Evolutionary conservation across 2,329 filamentous ascomycete genomes (phyloP), one percentile per base, ranked within the genome.

Genomic region (Leptographium flavum): DNA sequence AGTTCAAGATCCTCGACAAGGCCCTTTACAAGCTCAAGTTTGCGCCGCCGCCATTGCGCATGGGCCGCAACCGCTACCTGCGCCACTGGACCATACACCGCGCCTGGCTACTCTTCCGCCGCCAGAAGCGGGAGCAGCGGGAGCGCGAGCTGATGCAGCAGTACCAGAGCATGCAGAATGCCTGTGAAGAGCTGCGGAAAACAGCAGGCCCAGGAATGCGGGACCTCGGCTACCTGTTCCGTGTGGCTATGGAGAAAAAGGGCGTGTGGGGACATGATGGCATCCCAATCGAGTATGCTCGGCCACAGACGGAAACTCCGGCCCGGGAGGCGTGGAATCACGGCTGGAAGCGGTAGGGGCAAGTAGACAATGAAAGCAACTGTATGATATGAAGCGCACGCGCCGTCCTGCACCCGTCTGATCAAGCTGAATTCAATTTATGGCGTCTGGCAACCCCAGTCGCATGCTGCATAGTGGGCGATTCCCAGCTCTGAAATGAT

Each of bases 51-150:
- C 88, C 92, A 1, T 76, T 98, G 52, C 83, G 87, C 56, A 88
- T 96, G 74, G 87, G 79, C 35, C 87, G 90, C 55, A 83, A 83
- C 63, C 81, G 92, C 46, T 76, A 79, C 63, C 79, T 98, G 52
- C 85, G 92, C 39, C 92, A 98, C 71, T 98, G 92, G 92, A 96
- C 92, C 43, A 96, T 98, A 63, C 88, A 96, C 70, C 87, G 92
- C 55, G 90, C 90, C 21, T 96, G 88, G 87, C 73, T 85, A 56
- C 71, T 96, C 27, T 83, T 82, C 65, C 79, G 81, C 56, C 74
- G 80, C 54, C 75, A 83, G 59, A 73, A 79, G 56, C 79, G 79
- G 41, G 69, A 74, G 52, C 65, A 68, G 31, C 72, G 78, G 43
- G 73, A 84, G 59, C 66, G 71, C 45, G 85, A 88, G 60, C 73